Conservation (phyloP, 306 rosid species). For the Rosa multiflora region DNA sequence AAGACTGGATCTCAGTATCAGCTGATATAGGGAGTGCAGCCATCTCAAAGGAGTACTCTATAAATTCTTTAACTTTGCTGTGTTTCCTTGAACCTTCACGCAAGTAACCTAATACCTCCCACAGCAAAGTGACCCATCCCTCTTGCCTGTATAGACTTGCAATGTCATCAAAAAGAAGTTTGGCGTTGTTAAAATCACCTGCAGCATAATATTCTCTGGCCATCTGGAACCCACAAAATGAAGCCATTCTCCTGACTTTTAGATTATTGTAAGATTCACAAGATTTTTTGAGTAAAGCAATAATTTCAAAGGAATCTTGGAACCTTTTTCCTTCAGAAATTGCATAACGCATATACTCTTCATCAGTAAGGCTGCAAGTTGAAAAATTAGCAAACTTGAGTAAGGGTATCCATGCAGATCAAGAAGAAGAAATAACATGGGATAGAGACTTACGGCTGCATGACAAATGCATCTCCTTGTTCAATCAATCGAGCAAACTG, state of each 20-base stretch:
- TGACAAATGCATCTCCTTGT: constrained; percentile 60
- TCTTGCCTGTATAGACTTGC: constrained; percentile 90
- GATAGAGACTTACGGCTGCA: constrained; percentile 73
- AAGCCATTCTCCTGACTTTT: constrained; percentile 69
- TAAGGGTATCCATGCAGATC: constrained; percentile 1
- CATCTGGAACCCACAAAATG: constrained; percentile 81
- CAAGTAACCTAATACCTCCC: constrained; percentile 90
- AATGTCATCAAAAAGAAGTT: constrained; percentile 55
- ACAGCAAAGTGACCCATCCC: constrained; percentile 89
- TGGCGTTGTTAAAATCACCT: constrained; percentile 66
- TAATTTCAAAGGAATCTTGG: constrained; percentile 84
- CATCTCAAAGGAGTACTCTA: constrained; percentile 96
- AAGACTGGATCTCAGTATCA: constrained; percentile 48
- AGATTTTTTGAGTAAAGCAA: constrained; percentile 73
- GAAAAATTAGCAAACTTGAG: constrained; percentile 28
- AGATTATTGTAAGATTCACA: constrained; percentile 60
- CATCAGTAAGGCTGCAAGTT: constrained; percentile 78
- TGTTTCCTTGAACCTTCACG: constrained; percentile 80
- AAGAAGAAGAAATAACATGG: constrained; percentile 6
- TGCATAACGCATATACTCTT: constrained; percentile 61
- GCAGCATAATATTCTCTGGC: constrained; percentile 78
- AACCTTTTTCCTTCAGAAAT: constrained; percentile 82
- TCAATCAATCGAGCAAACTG: constrained; percentile 82
- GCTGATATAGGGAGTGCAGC: constrained; percentile 81
- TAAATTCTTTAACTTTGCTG: constrained; percentile 58